Evolutionary conservation across 2,329 filamentous ascomycete species (phyloP).

Genomic region (Curvularia sp.): DNA sequence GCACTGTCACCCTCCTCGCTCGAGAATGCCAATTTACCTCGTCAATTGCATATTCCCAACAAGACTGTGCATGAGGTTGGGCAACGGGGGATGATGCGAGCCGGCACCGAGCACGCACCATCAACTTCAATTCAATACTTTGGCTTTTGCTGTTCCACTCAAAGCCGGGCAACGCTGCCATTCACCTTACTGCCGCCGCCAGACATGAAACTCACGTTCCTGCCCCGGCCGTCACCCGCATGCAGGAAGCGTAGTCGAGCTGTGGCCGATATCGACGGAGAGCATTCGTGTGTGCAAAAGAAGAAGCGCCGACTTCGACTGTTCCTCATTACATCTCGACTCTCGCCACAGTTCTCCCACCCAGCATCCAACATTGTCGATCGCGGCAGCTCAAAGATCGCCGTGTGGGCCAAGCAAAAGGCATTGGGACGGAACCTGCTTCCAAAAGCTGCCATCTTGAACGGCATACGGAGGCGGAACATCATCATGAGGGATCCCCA

Average conservation of each 20-base stretch:
- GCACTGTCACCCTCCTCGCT: slow-evolving; percentile 14
- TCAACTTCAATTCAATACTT: slow-evolving; percentile 16
- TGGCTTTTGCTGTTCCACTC: slow-evolving; percentile 20
- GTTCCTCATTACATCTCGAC: slow-evolving; percentile 70
- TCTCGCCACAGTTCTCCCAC: slow-evolving; percentile 72
- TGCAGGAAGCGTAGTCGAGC: slow-evolving; percentile 61
- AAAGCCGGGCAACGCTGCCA: slow-evolving; percentile 37
- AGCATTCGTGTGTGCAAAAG: slow-evolving; percentile 58
- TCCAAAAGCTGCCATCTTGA: slow-evolving; percentile 71
- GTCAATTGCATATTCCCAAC: slow-evolving; percentile 19
- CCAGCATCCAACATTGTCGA: slow-evolving; percentile 74
- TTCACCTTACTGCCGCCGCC: slow-evolving; percentile 41
- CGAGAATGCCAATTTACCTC: slow-evolving; percentile 42
- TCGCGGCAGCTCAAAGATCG: slow-evolving; percentile 61
- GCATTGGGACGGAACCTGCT: slow-evolving; percentile 61
- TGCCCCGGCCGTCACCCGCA: slow-evolving; percentile 32
- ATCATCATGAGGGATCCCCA: slow-evolving; percentile 30
- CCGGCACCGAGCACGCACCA: slow-evolving; percentile 21
- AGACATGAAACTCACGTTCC: slow-evolving; percentile 48
- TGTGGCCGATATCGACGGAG: slow-evolving; percentile 64
- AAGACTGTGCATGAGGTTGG: slow-evolving; percentile 41
- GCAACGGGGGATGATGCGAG: slow-evolving; percentile 43
- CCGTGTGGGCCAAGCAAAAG: slow-evolving; percentile 58
- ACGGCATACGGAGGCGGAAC: slow-evolving; percentile 61
- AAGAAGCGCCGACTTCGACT: slow-evolving; percentile 74